Percentiles rank a stretch among this genome's conserved stretches.
These are phyloP conservation scores for Clarireedia hainanense DNA, from an alignment of 2,329 filamentous ascomycete genomes.

Conservation along the genomic window DNA sequence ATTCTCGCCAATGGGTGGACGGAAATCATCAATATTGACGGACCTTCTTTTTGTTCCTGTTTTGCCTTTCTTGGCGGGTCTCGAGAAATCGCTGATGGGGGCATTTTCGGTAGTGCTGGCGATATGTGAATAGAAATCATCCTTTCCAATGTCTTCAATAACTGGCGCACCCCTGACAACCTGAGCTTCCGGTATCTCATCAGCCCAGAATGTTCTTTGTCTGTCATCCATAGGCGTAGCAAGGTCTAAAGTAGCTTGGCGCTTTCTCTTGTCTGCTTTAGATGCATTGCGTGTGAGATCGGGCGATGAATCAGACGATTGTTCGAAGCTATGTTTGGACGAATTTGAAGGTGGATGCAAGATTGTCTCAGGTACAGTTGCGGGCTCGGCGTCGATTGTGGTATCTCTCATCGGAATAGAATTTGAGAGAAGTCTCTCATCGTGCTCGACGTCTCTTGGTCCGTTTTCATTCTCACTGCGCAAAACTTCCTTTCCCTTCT, in stretches of 20 bases:
- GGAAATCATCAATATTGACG: slow-evolving; percentile 6
- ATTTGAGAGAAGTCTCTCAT: background rate
- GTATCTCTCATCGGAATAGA: background rate
- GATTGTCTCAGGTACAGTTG: background rate
- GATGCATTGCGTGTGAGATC: slow-evolving; percentile 15
- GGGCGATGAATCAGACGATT: background rate
- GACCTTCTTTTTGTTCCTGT: slow-evolving; percentile 31
- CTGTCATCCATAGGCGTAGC: slow-evolving; percentile 9
- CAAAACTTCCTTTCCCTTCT: slow-evolving; percentile 17
- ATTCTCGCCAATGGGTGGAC: slow-evolving; percentile 5
- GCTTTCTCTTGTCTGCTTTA: slow-evolving; percentile 29
- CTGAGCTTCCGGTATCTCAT: slow-evolving; percentile 26
- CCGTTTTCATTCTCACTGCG: slow-evolving; percentile 11
- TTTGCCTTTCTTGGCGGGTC: slow-evolving; percentile 32
- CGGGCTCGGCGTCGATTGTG: background rate
- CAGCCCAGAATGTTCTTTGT: slow-evolving; percentile 24
- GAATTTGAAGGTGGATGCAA: background rate
- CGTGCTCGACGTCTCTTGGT: background rate
- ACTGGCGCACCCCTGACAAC: slow-evolving; percentile 23
- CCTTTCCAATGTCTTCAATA: slow-evolving; percentile 25
- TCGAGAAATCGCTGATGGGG: slow-evolving; percentile 21
- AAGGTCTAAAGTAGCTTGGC: slow-evolving; percentile 20
- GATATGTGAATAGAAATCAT: slow-evolving; percentile 26
- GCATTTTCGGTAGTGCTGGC: slow-evolving; percentile 20
- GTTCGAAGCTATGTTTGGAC: background rate